These are phyloP conservation scores for Neurospora sp. DNA, from an alignment of 2,329 filamentous ascomycete genomes.

Conservation along the genomic window DNA sequence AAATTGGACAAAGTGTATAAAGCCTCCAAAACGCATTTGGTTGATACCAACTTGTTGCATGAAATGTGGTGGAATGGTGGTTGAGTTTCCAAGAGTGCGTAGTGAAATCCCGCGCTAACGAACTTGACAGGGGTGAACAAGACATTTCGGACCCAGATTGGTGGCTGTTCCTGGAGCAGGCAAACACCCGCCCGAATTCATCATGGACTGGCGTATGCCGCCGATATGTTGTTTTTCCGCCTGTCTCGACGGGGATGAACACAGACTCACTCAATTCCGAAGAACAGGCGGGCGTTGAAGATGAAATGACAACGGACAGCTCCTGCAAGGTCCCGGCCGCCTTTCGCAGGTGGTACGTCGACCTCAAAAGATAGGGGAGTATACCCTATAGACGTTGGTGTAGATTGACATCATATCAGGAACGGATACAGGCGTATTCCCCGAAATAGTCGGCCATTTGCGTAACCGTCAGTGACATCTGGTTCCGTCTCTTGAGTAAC, in stretches of 20 bases:
- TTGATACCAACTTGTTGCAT: too few species aligned
- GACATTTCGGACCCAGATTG: not conserved
- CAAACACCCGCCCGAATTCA: not conserved
- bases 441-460: conserved; percentile 20
- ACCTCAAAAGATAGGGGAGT: not conserved
- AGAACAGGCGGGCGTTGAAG: not conserved
- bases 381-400: not conserved
- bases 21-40: too few species aligned
- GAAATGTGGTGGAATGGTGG: too few species aligned
- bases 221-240: not conserved
- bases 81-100: too few species aligned
- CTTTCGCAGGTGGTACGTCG: not conserved
- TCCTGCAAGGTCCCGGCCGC: not conserved
- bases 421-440: not conserved
- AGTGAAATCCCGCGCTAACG: too few species aligned
- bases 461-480: conserved; percentile 14
- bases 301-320: not conserved
- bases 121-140: too few species aligned
- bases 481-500: not conserved
- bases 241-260: not conserved
- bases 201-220: not conserved
- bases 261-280: not conserved
- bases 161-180: not conserved
- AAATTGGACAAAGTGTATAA: too few species aligned
- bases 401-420: not conserved